phyloP scores from a whole-genome alignment of 495 filamentous ascomycete genomes.

The Penicillium macrosclerotiorum region DNA sequence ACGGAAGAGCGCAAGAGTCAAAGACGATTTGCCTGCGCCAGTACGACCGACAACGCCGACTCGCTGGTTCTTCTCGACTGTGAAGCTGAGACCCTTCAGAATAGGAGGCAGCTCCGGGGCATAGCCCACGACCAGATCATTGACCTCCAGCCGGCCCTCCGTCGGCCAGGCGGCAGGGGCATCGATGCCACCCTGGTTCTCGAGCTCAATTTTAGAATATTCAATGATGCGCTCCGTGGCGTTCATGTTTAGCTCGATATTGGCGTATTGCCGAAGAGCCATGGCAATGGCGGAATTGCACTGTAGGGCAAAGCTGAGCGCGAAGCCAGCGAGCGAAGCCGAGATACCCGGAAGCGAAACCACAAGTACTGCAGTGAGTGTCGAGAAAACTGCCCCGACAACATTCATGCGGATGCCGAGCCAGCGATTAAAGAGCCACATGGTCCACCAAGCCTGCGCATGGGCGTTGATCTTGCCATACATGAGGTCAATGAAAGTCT shows the following conservation, averaged over 20 bases:
- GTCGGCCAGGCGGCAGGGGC: conserved; percentile 79
- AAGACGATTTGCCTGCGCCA: conserved; percentile 81
- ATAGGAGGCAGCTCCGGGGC: conserved; percentile 74
- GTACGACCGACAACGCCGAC: conserved; percentile 84
- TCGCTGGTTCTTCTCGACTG: conserved; percentile 67
- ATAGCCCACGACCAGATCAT: conserved; percentile 72
- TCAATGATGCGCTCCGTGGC: conserved; percentile 79
- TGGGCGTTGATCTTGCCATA: conserved; percentile 64
- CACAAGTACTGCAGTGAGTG: conserved; percentile 62
- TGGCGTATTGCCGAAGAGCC: conserved; percentile 49
- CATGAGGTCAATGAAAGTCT: conserved; percentile 65
- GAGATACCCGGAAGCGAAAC: conserved; percentile 62
- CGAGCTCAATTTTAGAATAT: conserved; percentile 69
- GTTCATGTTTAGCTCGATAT: conserved; percentile 78
- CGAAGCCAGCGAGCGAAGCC: conserved; percentile 77
- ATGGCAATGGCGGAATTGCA: conserved; percentile 50
- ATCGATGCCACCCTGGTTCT: conserved; percentile 54
- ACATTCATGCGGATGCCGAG: conserved; percentile 68
- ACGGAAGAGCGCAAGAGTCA: conserved; percentile 80
- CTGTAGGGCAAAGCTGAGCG: conserved; percentile 58
- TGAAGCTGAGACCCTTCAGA: conserved; percentile 71
- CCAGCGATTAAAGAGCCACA: conserved; percentile 74
- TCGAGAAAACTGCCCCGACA: conserved; percentile 68
- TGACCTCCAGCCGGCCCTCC: conserved; percentile 70
- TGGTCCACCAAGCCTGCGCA: conserved; percentile 59